Evolutionary conservation across 176 grass and related monocot genomes (phyloP).

Genomic region (Triticum dicoccoides): DNA sequence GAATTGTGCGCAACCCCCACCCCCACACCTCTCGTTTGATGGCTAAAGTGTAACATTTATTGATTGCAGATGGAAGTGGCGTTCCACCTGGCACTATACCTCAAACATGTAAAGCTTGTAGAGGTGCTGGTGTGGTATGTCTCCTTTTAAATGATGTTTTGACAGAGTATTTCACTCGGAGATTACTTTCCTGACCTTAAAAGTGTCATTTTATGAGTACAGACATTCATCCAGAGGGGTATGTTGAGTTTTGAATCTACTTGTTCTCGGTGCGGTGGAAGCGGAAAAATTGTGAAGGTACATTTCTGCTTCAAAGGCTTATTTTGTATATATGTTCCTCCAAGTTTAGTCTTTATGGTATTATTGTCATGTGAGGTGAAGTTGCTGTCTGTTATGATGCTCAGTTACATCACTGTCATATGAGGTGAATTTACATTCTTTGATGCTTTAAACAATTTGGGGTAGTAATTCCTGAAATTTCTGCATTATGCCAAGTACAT

Average conservation of each 20-base stretch:
- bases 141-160: constrained; percentile 22
- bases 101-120: constrained; percentile 90
- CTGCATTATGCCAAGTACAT: background rate
- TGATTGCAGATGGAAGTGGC: constrained; percentile 81
- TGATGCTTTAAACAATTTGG: constrained; percentile 11
- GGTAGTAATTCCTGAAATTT: constrained; percentile 5
- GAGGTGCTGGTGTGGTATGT: constrained; percentile 83
- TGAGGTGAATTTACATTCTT: background rate
- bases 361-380: background rate
- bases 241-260: constrained; percentile 56
- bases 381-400: background rate
- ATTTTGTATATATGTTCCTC: constrained; percentile 9
- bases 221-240: constrained; percentile 66
- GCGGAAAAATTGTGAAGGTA: constrained; percentile 84
- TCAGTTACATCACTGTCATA: background rate
- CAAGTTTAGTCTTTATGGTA: background rate
- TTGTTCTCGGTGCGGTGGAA: constrained; percentile 58
- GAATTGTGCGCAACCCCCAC: background rate
- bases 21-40: background rate
- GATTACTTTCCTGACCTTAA: constrained; percentile 26
- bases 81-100: constrained; percentile 87
- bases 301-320: constrained; percentile 17
- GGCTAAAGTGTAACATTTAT: constrained; percentile 20
- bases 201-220: constrained; percentile 27
- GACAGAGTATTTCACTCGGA: background rate